Percentiles rank a stretch among this genome's conserved stretches.
Evolutionary conservation across 495 filamentous ascomycete species (phyloP).

Genomic region (Penicillium dipodomyicola): DNA sequence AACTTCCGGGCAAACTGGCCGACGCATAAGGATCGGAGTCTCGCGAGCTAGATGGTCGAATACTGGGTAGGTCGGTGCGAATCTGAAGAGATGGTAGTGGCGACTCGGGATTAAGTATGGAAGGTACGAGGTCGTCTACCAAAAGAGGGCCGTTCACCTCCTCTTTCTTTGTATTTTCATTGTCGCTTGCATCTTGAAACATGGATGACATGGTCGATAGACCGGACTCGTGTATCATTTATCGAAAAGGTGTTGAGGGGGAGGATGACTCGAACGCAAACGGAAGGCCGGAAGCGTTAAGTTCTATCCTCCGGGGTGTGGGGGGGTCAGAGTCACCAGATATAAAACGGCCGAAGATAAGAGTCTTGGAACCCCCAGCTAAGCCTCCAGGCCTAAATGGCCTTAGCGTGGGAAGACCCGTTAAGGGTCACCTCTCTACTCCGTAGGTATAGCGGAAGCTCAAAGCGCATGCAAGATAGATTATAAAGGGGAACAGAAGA

Average conservation of each 20-base stretch:
- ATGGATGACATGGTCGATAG: slow-evolving; percentile 18
- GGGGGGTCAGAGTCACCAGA: slow-evolving; percentile 1
- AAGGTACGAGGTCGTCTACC: slow-evolving; percentile 15
- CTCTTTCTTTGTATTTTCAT: slow-evolving; percentile 7
- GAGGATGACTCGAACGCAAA: slow-evolving; percentile 14
- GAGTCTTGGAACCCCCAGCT: slow-evolving; percentile 12
- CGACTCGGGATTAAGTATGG: slow-evolving; percentile 17
- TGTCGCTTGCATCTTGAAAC: slow-evolving; percentile 11
- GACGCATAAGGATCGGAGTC: slow-evolving; percentile 35
- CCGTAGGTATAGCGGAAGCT: slow-evolving; percentile 15
- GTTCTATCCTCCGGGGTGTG: slow-evolving; percentile 2
- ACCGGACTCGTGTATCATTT: slow-evolving; percentile 26
- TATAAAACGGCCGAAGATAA: slow-evolving; percentile 18
- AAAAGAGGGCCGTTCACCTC: slow-evolving; percentile 1
- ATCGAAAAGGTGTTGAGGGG: background rate
- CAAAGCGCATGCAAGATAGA: slow-evolving; percentile 4
- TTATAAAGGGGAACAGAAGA: background rate
- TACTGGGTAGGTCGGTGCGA: slow-evolving; percentile 38
- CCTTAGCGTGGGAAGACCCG: slow-evolving; percentile 29
- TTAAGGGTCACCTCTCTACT: slow-evolving; percentile 18
- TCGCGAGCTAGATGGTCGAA: slow-evolving; percentile 29
- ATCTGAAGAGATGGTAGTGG: slow-evolving; percentile 42
- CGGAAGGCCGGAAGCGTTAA: slow-evolving; percentile 3
- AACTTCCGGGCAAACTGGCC: slow-evolving; percentile 46
- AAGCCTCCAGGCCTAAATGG: slow-evolving; percentile 28